A percentile compares a stretch with the other conserved stretches of the same genome.
Conservation (phyloP, 2,329 filamentous ascomycete genomes). For the Chaetomiaceae sp. region DNA sequence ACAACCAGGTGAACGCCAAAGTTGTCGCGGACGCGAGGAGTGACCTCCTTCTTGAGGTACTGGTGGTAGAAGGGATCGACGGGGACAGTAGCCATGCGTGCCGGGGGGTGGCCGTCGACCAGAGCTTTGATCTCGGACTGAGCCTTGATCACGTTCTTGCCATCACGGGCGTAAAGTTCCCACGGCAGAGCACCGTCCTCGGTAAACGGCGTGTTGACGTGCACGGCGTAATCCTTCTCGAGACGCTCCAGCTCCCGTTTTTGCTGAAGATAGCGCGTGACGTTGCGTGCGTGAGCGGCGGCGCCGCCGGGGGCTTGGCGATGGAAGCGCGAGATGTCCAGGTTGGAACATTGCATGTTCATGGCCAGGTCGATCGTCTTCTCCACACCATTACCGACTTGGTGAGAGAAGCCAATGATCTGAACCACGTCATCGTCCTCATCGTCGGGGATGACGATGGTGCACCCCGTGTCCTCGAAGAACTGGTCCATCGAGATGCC, state of each 20-base stretch:
- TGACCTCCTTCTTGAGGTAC: slow-evolving; percentile 62
- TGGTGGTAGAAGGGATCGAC: slow-evolving; percentile 77
- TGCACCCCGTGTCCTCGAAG: slow-evolving; percentile 83
- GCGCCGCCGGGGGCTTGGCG: slow-evolving; percentile 66
- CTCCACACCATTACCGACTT: slow-evolving; percentile 70
- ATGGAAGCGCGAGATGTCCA: slow-evolving; percentile 79
- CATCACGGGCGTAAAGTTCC: slow-evolving; percentile 83
- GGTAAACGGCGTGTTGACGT: slow-evolving; percentile 74
- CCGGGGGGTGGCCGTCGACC: slow-evolving; percentile 68
- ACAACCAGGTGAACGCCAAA: slow-evolving; percentile 71
- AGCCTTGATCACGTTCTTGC: slow-evolving; percentile 74
- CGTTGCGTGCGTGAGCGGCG: slow-evolving; percentile 72
- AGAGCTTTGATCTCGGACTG: slow-evolving; percentile 71
- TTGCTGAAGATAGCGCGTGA: slow-evolving; percentile 83
- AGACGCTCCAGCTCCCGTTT: slow-evolving; percentile 77
- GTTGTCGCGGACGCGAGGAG: slow-evolving; percentile 58
- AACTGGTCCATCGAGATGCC: slow-evolving; percentile 80
- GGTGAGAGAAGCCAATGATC: slow-evolving; percentile 72
- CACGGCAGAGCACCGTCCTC: slow-evolving; percentile 69
- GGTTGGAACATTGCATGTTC: slow-evolving; percentile 76
- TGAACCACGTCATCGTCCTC: slow-evolving; percentile 80
- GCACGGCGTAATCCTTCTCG: slow-evolving; percentile 74
- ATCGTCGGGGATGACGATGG: slow-evolving; percentile 72
- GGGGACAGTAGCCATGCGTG: slow-evolving; percentile 60
- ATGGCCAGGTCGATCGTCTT: slow-evolving; percentile 84